A percentile compares a stretch with the other conserved stretches of the same genome.
These are phyloP conservation scores for Stereum hirsutum DNA, from an alignment of 1,284 basidiomycete species.

Conservation along the genomic window DNA sequence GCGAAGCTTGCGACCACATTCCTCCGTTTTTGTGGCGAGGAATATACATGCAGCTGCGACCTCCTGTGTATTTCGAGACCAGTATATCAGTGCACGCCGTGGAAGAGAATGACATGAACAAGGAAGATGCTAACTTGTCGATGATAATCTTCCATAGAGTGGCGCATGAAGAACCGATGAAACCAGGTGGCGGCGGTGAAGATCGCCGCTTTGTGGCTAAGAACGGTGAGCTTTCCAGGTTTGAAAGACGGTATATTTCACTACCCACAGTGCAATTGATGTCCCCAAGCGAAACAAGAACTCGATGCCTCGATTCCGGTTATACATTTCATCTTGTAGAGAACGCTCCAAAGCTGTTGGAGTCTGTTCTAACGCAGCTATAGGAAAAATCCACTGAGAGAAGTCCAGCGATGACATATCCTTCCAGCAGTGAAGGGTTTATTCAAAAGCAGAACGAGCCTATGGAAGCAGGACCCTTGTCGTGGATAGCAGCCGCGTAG, in stretches of 20 bases:
- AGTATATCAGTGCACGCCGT: conserved; percentile 4
- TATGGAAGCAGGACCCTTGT: too few species aligned
- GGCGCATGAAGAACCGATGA: conserved; percentile 93
- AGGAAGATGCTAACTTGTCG: conserved; percentile 45
- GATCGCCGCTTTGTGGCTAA: conserved; percentile 68
- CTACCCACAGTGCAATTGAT: conserved; percentile 60
- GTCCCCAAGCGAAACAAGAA: conserved; percentile 73
- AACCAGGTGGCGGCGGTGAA: conserved; percentile 85
- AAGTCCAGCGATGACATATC: conserved; percentile 1
- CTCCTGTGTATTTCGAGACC: conserved; percentile 48
- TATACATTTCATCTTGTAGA: conserved; percentile 60
- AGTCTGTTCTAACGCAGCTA: conserved; percentile 44
- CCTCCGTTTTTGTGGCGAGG: conserved; percentile 87
- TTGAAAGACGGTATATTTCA: conserved; percentile 7
- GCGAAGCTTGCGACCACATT: conserved; percentile 79
- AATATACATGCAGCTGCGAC: conserved; percentile 88
- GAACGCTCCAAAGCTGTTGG: conserved; percentile 46
- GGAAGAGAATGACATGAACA: conserved; percentile 5
- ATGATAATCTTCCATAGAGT: conserved; percentile 77
- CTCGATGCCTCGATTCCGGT: conserved; percentile 69
- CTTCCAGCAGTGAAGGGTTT: too few species aligned
- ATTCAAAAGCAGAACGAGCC: too few species aligned
- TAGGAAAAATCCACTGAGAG: conserved; percentile 63
- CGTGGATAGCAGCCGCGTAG: too few species aligned
- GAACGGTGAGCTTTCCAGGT: conserved; percentile 11